These are phyloP conservation scores for Datisca glomerata DNA, from an alignment of 306 rosid genomes.

Conservation along the genomic window DNA sequence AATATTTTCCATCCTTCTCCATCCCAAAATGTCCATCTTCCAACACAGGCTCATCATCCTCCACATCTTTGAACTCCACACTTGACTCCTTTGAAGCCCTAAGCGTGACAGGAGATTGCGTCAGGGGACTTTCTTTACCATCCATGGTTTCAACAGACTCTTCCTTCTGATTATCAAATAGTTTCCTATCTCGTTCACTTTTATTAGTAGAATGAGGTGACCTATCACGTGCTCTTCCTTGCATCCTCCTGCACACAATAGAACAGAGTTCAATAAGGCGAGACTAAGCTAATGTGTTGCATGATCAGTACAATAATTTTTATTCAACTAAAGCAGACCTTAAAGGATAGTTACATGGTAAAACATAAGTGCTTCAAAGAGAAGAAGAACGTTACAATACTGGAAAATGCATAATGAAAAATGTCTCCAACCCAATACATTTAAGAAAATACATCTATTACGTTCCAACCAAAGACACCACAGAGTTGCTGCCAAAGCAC, in stretches of 20 bases:
- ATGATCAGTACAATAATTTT: no score
- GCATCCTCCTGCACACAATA: conserved; percentile 31
- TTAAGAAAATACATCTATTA: no score
- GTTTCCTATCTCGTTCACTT: conserved; percentile 22
- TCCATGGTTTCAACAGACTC: conserved; percentile 69
- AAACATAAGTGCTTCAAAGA: no score
- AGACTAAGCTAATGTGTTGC: no score
- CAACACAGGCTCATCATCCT: conserved; percentile 37
- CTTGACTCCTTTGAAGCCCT: conserved; percentile 42
- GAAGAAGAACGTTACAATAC: no score
- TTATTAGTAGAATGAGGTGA: conserved; percentile 40
- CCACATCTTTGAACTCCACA: conserved; percentile 43
- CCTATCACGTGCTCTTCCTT: conserved; percentile 28
- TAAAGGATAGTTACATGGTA: no score
- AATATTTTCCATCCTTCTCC: conserved; percentile 41
- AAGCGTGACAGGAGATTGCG: conserved; percentile 42
- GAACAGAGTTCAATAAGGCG: no score
- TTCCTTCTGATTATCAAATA: conserved; percentile 34
- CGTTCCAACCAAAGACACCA: no score
- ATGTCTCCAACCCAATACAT: no score
- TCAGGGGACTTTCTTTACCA: conserved; percentile 25
- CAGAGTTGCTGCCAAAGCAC: no score
- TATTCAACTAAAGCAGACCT: no score
- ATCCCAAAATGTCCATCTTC: conserved; percentile 50
- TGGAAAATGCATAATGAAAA: no score